Evolutionary conservation across 192 early-diverging fungal species (phyloP).

Genomic region (Entophlyctis helioformis): DNA sequence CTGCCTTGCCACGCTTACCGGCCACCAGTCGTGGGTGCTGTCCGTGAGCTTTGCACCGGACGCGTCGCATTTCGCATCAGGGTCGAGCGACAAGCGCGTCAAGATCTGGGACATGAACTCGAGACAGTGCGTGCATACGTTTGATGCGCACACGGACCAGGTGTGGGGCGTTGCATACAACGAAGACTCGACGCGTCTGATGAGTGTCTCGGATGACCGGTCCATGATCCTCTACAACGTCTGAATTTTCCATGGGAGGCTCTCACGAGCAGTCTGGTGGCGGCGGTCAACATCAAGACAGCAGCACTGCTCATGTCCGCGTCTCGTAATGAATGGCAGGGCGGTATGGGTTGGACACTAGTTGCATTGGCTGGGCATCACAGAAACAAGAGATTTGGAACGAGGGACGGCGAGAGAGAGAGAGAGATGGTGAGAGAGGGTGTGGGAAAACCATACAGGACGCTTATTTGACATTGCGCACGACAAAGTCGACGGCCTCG

Average conservation of each 20-base stretch:
- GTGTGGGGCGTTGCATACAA: constrained; percentile 79
- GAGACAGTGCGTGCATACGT: constrained; percentile 62
- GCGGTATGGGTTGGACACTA: too few species aligned
- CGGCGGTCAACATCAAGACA: too few species aligned
- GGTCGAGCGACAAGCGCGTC: constrained; percentile 63
- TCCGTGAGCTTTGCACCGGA: constrained; percentile 55
- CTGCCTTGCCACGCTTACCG: constrained; percentile 57
- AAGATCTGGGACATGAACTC: constrained; percentile 74
- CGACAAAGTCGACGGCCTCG: constrained; percentile 78
- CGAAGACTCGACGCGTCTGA: constrained; percentile 60
- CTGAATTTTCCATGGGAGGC: too few species aligned
- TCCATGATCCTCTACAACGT: constrained; percentile 28
- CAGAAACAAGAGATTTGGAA: too few species aligned
- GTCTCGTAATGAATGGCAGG: too few species aligned
- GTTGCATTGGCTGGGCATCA: too few species aligned
- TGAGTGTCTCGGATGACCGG: constrained; percentile 61
- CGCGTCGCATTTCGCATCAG: constrained; percentile 50
- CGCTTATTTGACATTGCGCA: constrained; percentile 54
- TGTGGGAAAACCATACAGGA: too few species aligned
- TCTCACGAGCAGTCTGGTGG: too few species aligned
- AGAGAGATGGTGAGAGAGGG: too few species aligned
- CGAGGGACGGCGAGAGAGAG: too few species aligned
- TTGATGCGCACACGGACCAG: constrained; percentile 67
- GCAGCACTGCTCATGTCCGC: too few species aligned
- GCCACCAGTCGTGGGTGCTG: constrained; percentile 70